Evolutionary conservation across 768 basidiomycete genomes (phyloP), one percentile per base, ranked within the genome.

Genomic region (Agaricus blazei): DNA sequence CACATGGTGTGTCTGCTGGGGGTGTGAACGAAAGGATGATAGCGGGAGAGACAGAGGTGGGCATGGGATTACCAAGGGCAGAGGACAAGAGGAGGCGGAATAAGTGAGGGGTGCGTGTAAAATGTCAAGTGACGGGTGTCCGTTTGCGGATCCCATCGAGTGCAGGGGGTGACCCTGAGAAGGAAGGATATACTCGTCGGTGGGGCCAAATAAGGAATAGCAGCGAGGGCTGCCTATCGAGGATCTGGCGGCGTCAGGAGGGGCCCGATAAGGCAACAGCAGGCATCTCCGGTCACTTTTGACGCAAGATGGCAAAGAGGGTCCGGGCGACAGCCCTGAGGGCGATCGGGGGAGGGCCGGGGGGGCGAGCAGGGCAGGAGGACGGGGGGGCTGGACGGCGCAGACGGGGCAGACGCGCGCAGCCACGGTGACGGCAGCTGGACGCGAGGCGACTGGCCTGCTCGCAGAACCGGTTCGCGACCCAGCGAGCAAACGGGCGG

Each of bases 151-250:
- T 60, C 55, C 63, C 56, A 58, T 60, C 60, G 58, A 52, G 56
- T 50, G 47, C 61, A 19, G 19, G 19, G 64, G 34, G 34, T 8
- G 34, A 64, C 64, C 65, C 65, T 67, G 62, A 57, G 49, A 47
- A 54, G 58, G 61, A 63, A 65, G 60, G 61, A 62, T 62, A 24
- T 62, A 34, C 34, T 64, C 62, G 67, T 63, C 65, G 63, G 64
- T 60, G 55, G 19, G 31, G 7, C 62, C 59, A 26, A 54, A 67
- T 60, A 61, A 62, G 59, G 61, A 54, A 36, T 62, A 59, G 61
- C 50, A 60, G 53, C 54, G 34, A 51, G 28, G 34, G 29, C 44
- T 58, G 59, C 50, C 52, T 64, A 67, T 65, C 60, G 66, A 58
- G 58, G 64, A 66, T 67, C 65, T 64, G 47, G 12, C 29, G 56